phyloP scores from a whole-genome alignment of 78 protist species.

The Cyanophora paradoxa region DNA sequence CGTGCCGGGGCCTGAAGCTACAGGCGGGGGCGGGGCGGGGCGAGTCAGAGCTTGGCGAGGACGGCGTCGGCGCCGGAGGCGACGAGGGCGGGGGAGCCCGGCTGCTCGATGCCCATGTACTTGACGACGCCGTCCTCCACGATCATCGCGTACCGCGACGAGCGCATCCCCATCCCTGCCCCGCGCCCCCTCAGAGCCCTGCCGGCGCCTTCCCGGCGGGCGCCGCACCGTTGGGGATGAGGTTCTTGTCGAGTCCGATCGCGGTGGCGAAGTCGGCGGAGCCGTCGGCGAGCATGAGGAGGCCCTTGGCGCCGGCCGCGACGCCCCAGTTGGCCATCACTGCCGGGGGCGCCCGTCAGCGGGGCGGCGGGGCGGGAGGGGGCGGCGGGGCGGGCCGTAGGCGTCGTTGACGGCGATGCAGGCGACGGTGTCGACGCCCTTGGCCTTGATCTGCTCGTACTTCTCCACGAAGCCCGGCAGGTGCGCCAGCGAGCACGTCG shows the following conservation, averaged over 20 bases:
- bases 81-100: too few species aligned
- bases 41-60: too few species aligned
- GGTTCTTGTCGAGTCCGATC: not conserved
- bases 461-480: slow-evolving; percentile 21
- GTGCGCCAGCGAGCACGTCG: slow-evolving; percentile 18
- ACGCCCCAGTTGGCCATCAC: slow-evolving; percentile 17
- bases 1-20: too few species aligned
- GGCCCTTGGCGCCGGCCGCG: not conserved
- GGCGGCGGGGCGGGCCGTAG: too few species aligned
- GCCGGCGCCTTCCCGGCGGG: too few species aligned
- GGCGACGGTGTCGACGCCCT: slow-evolving; percentile 15
- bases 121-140: not conserved
- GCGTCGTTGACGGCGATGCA: slow-evolving; percentile 45
- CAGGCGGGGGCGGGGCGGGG: too few species aligned
- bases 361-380: too few species aligned
- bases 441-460: slow-evolving; percentile 14
- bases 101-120: not conserved
- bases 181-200: too few species aligned
- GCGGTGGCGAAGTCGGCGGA: slow-evolving; percentile 3
- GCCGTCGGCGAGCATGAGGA: not conserved
- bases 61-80: too few species aligned
- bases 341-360: too few species aligned
- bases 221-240: not conserved
- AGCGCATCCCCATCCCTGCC: too few species aligned
- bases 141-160: not conserved